Conservation (phyloP, 2,329 filamentous ascomycete species). For the Alternaria rosae region DNA sequence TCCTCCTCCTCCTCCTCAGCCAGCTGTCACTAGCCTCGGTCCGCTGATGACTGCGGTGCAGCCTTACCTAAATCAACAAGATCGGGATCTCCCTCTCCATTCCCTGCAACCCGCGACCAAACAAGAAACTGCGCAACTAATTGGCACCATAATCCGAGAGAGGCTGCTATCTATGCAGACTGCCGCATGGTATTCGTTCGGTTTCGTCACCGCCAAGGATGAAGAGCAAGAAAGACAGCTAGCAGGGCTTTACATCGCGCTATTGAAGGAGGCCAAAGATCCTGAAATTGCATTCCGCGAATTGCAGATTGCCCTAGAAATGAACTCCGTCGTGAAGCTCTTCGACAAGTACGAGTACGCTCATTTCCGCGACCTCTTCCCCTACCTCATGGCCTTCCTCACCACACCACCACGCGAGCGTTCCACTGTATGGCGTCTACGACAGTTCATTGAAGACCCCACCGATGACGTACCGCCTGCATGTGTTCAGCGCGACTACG, state of each 20-base stretch:
- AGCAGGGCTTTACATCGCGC: constrained; percentile 10
- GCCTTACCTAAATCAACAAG: neutral
- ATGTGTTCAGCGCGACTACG: constrained; percentile 27
- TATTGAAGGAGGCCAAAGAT: constrained; percentile 8
- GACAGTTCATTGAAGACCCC: constrained; percentile 21
- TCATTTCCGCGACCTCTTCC: constrained; percentile 4
- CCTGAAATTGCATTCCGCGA: constrained; percentile 9
- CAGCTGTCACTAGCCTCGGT: neutral
- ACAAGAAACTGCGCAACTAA: constrained; percentile 1
- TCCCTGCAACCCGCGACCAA: constrained; percentile 12
- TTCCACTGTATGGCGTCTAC: constrained; percentile 19
- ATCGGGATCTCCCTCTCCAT: neutral
- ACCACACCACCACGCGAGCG: neutral
- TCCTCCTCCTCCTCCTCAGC: neutral
- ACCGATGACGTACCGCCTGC: constrained; percentile 14
- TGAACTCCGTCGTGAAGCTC: constrained; percentile 1
- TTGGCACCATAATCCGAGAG: neutral
- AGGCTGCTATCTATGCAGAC: neutral
- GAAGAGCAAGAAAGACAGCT: constrained; percentile 14
- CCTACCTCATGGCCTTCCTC: constrained; percentile 22
- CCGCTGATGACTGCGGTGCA: neutral
- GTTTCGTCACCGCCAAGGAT: constrained; percentile 17
- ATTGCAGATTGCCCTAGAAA: constrained; percentile 15
- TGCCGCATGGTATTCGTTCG: constrained; percentile 24
- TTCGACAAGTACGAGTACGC: constrained; percentile 14